phyloP scores from a whole-genome alignment of 164 flowering plant species.

The Dillenia turbinata region DNA sequence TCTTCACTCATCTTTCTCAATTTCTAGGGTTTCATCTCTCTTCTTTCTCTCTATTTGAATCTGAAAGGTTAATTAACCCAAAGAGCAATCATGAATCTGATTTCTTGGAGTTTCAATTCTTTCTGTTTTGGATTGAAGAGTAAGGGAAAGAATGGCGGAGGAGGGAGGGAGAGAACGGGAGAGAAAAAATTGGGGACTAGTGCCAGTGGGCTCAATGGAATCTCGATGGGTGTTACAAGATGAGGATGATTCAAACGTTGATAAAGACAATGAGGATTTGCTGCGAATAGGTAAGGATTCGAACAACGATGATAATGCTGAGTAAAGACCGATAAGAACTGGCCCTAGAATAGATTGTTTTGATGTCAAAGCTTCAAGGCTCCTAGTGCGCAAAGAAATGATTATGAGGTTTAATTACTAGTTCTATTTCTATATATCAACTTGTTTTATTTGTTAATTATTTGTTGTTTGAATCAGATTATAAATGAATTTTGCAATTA shows the following conservation, averaged over 20 bases:
- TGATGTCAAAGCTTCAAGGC: constrained; percentile 91
- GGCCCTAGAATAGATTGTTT: constrained; percentile 92
- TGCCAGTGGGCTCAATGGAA: constrained; percentile 60
- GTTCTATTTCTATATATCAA: background rate
- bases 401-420: constrained; percentile 49
- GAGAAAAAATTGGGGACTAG: constrained; percentile 34
- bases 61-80: too few relatives aligned
- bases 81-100: too few relatives aligned
- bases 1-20: too few relatives aligned
- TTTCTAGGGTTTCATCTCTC: too few relatives aligned
- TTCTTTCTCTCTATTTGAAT: too few relatives aligned
- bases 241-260: constrained; percentile 56
- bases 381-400: constrained; percentile 73
- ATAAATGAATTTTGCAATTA: too few relatives aligned
- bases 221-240: constrained; percentile 90
- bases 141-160: constrained; percentile 41
- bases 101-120: too few relatives aligned
- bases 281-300: constrained; percentile 29
- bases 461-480: background rate
- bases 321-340: constrained; percentile 76
- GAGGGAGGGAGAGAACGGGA: constrained; percentile 31
- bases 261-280: constrained; percentile 28
- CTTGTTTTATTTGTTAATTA: background rate
- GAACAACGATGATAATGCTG: constrained; percentile 62
- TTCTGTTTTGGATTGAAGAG: too few relatives aligned